Evolutionary conservation across 2,329 filamentous ascomycete species (phyloP).

Genomic region (Ramularia collo-cygni): DNA sequence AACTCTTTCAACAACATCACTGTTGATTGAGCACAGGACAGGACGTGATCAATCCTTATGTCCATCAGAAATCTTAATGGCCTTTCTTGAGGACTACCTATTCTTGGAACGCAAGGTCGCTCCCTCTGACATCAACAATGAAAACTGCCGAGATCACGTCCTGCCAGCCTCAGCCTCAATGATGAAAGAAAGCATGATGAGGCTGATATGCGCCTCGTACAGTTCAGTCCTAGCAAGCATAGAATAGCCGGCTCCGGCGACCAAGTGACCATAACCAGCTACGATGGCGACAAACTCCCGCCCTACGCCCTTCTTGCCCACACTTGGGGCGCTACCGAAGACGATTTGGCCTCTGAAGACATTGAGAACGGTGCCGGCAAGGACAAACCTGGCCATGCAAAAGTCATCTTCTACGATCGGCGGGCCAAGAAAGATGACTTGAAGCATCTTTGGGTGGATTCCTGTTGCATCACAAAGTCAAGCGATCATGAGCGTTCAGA

Average conservation of each 20-base stretch:
- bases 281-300: slow-evolving; percentile 1
- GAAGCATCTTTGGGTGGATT: slow-evolving; percentile 18
- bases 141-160: too few species aligned
- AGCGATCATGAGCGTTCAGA: slow-evolving; percentile 15
- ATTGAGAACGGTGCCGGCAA: slow-evolving; percentile 4
- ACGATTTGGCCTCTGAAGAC: slow-evolving; percentile 14
- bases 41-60: too few species aligned
- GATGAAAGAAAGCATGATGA: too few species aligned
- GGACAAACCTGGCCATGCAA: slow-evolving; percentile 10
- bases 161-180: too few species aligned
- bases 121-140: too few species aligned
- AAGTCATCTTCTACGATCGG: not conserved
- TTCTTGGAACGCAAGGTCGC: too few species aligned
- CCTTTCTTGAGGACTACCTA: too few species aligned
- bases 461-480: slow-evolving; percentile 19
- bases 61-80: too few species aligned
- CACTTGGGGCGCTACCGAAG: slow-evolving; percentile 8
- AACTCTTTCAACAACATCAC: too few species aligned
- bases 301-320: slow-evolving; percentile 17
- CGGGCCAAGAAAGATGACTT: slow-evolving; percentile 2
- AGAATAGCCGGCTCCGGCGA: too few species aligned
- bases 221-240: slow-evolving; percentile 4
- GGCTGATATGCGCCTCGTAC: slow-evolving; percentile 6
- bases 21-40: too few species aligned
- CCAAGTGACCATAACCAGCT: not conserved